Base-by-base conservation (phyloP, 805 yeast genomes). In the Isabelozyma gotoi region DNA sequence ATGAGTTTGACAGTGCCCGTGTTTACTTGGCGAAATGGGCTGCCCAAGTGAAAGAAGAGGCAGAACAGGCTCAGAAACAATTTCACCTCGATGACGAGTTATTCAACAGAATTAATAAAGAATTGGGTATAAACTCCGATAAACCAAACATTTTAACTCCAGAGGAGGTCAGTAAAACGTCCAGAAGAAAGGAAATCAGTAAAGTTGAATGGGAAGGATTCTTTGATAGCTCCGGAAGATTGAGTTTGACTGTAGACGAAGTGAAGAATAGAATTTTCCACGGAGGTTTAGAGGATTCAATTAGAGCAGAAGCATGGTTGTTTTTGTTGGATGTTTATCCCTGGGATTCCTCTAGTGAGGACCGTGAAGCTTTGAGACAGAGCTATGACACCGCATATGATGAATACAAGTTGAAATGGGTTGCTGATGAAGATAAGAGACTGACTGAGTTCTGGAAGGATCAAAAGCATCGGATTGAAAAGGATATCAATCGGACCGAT, bases 1-100 rank as follows among this genome's bases (percentile, higher is more conserved):
- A 88, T 49, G 98, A 92, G 49, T 94, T 91, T 59, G 98, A 91
- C 57, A 82, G 92, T 40, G 98, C 98, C 0, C 78, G 91, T 42
- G 85, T 90, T 3, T 92, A 89, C 61, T 71, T 92, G 46, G 98
- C 98, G 4, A 91, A 90, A 67, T 94, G 98, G 98, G 97, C 98
- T 0, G 77, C 88, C 53, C 88, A 88, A 20, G 94, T 94, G 7
- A 94, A 92, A 53, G 91, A 90, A 54, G 96, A 92, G 61, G 94
- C 96, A 2, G 90, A 71, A 46, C 62, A 82, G 51, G 77, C 80
- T 40, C 73, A 78, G 47, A 65, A 80, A 47, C 69, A 71, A 44
- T 69, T 71, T 55, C 70, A 76, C 55, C 69, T 82, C 27, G 71
- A 83, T 43, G 83, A 81, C 52, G 81, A 80, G n/a, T 71, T 80